Evolutionary conservation across 345 rosid genomes (phyloP).

Genomic region (Aethionema arabicum): DNA sequence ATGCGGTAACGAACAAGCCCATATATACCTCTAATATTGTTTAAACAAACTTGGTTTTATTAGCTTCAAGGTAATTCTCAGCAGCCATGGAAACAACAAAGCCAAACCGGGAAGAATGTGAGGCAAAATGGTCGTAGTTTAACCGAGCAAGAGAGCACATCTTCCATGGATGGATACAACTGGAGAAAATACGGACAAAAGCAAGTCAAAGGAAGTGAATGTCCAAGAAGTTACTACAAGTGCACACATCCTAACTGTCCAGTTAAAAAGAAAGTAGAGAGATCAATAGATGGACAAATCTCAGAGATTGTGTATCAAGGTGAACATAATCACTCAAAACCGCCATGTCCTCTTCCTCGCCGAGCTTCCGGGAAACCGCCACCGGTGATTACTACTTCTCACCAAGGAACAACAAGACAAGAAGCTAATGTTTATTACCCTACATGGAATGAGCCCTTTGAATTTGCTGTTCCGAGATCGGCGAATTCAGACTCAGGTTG

Average conservation of each 20-base stretch:
- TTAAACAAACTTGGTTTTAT: no score
- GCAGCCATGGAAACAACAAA: no score
- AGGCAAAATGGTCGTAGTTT: no score
- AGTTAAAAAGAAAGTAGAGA: constrained; percentile 92
- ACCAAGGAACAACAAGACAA: constrained; percentile 41
- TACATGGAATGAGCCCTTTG: constrained; percentile 37
- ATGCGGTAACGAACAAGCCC: no score
- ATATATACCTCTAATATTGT: constrained; percentile 6
- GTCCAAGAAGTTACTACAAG: constrained; percentile 90
- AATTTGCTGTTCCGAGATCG: constrained; percentile 32
- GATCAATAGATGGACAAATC: constrained; percentile 80
- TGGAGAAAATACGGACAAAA: constrained; percentile 99
- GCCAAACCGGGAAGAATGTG: no score
- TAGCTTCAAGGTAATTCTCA: no score
- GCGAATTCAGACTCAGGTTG: constrained; percentile 61
- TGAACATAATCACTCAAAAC: constrained; percentile 85
- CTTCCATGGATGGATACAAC: constrained; percentile 89
- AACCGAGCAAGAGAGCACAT: constrained; percentile 34
- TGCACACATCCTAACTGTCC: constrained; percentile 93
- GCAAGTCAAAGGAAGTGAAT: constrained; percentile 97
- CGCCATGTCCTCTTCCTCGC: constrained; percentile 68
- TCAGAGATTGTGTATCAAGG: constrained; percentile 96
- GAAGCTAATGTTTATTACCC: constrained; percentile 28
- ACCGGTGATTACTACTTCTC: constrained; percentile 37
- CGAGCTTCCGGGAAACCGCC: constrained; percentile 48